Evolutionary conservation across 1,139 yeast genomes (phyloP), one percentile per base, ranked within the genome.

Genomic region (Candida sojae): DNA sequence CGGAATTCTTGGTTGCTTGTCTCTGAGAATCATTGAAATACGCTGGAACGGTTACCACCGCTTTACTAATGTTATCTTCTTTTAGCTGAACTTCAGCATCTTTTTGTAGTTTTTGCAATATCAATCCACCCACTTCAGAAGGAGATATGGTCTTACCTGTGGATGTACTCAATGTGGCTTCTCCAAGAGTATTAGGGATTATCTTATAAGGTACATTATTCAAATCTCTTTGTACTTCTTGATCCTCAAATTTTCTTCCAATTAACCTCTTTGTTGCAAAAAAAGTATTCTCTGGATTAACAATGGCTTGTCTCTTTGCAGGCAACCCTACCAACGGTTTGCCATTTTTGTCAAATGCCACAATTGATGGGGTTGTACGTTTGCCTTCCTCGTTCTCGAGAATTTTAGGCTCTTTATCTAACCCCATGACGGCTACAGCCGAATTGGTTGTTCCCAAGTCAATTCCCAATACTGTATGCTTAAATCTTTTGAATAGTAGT

Each of bases 391-490:
- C 79, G 61, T 86, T 84, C 59, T 86, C 93, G 37, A 87, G 68
- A 38, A 86, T 85, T 52, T 66, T 66, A 10, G 88, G 79, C 34
- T 64, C 66, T 35, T 71, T 65, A 8, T 68, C 66, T 5, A 48
- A 11, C 1, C 81, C 79, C 54, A 84, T 80, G 39, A 84, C 68
- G 0, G 93, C 93, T 7, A 86, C 93, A 0, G 93, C 93, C 11
- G 92, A 86, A 58, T 87, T 87, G 11, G 95, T 87, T 5, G 95
- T 87, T 11, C 95, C 95, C 43, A 87, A 66, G 62, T 87, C 95
- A 51, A 87, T 86, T 39, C 95, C 95, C 45, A 87, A 79, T 2
- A 86, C 90, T 7, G 63, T 54, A 41, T 64, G 71, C 10, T 52
- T 52, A 38, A 39, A 48, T 34, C 59, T 49, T 42, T 32, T 45